Evolutionary conservation across 768 basidiomycete genomes (phyloP), one percentile per base, ranked within the genome.

Genomic region (Boletus huronensis): DNA sequence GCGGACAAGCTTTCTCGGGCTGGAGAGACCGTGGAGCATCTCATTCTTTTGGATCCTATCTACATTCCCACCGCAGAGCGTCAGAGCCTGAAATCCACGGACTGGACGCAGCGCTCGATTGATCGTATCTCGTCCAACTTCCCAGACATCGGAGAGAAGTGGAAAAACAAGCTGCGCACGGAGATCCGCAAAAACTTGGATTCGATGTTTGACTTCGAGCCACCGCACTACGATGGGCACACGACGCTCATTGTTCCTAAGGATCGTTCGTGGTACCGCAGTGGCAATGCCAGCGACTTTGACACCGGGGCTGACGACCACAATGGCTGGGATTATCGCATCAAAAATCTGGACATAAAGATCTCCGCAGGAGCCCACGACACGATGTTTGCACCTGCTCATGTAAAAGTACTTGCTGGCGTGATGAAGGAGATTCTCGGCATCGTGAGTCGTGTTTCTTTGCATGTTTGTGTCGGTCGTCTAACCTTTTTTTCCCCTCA

Each of bases 161-260:
- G 68, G 68, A 68, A 68, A 29, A 64, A 46, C 54, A 69, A 66
- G 50, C 39, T 69, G 43, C 64, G 64, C 39, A 58, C 57, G 16
- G 68, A 69, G 55, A 70, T 70, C 40, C 64, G 66, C 28, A 69
- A 69, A 62, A 69, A 69, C 51, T 42, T 69, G 56, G 68, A 70
- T 8, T 67, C 61, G 5, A 69, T 69, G 69, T 69, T 70, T 51
- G 69, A 68, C 49, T 69, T 64, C 23, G 66, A 69, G 40, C 64
- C 69, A 21, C 64, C 59, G 6, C 54, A 58, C 41, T 69, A 68
- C 36, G 54, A 58, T 3, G 64, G 65, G 6, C 59, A 52, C 23
- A 43, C 68, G 10, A 69, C 60, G 9, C 60, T 69, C 35, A 36
- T 70, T 8, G 66, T 70, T 40, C 68, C 68, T 13, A 70, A 67